These are phyloP conservation scores for Porphyridium purpureum DNA, from an alignment of 23 red algal genomes.

Conservation along the genomic window DNA sequence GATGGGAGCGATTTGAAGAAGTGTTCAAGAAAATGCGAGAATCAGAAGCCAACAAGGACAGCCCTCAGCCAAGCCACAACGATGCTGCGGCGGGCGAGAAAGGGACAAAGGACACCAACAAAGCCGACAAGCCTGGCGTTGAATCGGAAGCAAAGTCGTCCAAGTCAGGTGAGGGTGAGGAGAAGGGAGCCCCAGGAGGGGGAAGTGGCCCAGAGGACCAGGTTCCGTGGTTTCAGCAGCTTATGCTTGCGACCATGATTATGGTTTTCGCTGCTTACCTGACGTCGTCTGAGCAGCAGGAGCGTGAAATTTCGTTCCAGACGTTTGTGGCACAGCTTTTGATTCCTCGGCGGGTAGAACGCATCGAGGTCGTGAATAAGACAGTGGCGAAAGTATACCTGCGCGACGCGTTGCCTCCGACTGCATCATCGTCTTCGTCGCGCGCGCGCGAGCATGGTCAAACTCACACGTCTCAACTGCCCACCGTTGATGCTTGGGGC, in stretches of 20 bases:
- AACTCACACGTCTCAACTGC: too few species aligned
- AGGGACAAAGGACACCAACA: not conserved
- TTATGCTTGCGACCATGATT: not conserved
- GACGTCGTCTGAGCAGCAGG: constrained; percentile 10
- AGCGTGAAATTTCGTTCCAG: constrained; percentile 87
- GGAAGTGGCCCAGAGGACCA: not conserved
- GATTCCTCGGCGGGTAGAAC: constrained; percentile 63
- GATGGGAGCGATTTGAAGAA: too few species aligned
- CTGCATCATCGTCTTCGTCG: not conserved
- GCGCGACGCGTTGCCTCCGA: constrained; percentile 3
- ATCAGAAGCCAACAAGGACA: too few species aligned
- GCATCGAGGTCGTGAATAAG: constrained; percentile 81
- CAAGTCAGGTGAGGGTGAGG: not conserved
- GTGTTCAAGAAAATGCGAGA: too few species aligned
- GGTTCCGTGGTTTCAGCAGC: not conserved
- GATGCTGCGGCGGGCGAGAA: too few species aligned
- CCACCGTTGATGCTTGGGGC: too few species aligned
- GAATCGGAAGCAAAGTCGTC: not conserved
- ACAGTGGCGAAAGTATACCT: constrained; percentile 67
- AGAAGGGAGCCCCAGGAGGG: not conserved
- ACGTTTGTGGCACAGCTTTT: constrained; percentile 77
- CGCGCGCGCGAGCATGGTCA: too few species aligned
- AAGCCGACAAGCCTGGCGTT: not conserved
- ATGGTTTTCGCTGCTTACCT: not conserved
- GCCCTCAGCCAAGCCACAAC: too few species aligned